Evolutionary conservation across 345 rosid species (phyloP), one percentile per base, ranked within the genome.

Genomic region (Microcos paniculata): DNA sequence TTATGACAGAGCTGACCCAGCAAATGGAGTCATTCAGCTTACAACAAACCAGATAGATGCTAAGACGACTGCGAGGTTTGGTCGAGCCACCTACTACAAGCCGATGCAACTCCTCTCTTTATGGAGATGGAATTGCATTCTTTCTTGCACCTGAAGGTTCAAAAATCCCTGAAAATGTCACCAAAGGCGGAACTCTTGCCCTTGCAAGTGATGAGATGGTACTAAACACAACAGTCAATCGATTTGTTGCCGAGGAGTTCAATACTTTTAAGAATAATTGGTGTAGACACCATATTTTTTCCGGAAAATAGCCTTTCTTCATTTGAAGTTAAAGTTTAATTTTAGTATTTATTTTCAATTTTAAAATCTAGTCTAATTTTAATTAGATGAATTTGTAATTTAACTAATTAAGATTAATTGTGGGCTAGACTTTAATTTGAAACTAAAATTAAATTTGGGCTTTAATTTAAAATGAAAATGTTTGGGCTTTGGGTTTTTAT

Each of bases 191-290:
- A 38, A 31, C 12, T 57, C 64, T 72, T 8, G 65, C n/a, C 15
- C 75, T 72, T 38, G 61, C 35, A 26, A 72, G 65, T 23, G 65
- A 72, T 19, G 62, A 33, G 18, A 33, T 51, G 53, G 21, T 16
- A 24, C 75, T 56, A 23, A 72, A 72, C 52, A 57, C 65, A 1
- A 21, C 65, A 24, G 63, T 31, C 65, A 40, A 55, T 42, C 24
- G 13, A 68, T 68, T 68, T 18, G 23, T 68, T 0, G 88, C 90
- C 1, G 87, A 87, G 40, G 40, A 35, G 40, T 35, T 35, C 3
- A 7, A 35, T 2, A 35, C 6, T 35, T 35, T 3, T 35, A n/a
- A n/a, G n/a, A n/a, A n/a, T n/a, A n/a, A n/a, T n/a, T n/a, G n/a
- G n/a, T n/a, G n/a, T n/a, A n/a, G n/a, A n/a, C n/a, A n/a, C n/a